phyloP scores from a whole-genome alignment of 805 yeast genomes.

The Candida insectalens region DNA sequence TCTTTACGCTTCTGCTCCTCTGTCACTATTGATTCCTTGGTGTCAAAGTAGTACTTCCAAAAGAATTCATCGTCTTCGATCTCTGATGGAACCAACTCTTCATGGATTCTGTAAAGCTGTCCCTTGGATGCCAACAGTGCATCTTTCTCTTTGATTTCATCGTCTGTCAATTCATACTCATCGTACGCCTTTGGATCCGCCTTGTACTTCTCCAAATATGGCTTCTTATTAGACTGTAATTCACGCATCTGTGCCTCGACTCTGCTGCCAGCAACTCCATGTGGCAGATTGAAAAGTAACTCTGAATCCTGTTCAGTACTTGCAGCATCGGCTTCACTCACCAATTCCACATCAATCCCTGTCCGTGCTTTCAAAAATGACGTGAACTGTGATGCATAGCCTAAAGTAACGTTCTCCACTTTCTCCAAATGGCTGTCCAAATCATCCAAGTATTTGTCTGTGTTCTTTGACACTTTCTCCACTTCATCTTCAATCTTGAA shows the following conservation, averaged over 20 bases:
- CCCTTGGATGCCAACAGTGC: conserved; percentile 37
- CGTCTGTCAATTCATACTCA: conserved; percentile 34
- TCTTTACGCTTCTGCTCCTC: conserved; percentile 61
- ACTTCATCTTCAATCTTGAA: conserved; percentile 5
- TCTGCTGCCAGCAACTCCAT: conserved; percentile 36
- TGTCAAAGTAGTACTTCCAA: conserved; percentile 65
- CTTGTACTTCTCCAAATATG: conserved; percentile 28
- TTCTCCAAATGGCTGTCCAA: conserved; percentile 67
- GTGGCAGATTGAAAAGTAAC: conserved; percentile 35
- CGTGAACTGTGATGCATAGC: conserved; percentile 49
- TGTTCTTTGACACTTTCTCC: conserved; percentile 25
- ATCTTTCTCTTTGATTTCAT: conserved; percentile 33
- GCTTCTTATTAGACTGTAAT: conserved; percentile 38
- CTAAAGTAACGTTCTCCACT: conserved; percentile 61
- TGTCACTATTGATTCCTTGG: conserved; percentile 40
- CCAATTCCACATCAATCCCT: conserved; percentile 8
- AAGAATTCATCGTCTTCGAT: conserved; percentile 44
- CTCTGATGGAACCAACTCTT: conserved; percentile 54
- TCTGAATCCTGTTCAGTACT: conserved; percentile 26
- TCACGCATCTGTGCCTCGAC: conserved; percentile 55
- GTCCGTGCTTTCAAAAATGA: conserved; percentile 31
- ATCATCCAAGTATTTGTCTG: conserved; percentile 58
- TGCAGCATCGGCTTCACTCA: conserved; percentile 4
- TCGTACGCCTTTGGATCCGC: conserved; percentile 19
- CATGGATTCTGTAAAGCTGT: conserved; percentile 45